phyloP scores from a whole-genome alignment of 768 basidiomycete genomes.

The Tylopilus rubrobrunneus region DNA sequence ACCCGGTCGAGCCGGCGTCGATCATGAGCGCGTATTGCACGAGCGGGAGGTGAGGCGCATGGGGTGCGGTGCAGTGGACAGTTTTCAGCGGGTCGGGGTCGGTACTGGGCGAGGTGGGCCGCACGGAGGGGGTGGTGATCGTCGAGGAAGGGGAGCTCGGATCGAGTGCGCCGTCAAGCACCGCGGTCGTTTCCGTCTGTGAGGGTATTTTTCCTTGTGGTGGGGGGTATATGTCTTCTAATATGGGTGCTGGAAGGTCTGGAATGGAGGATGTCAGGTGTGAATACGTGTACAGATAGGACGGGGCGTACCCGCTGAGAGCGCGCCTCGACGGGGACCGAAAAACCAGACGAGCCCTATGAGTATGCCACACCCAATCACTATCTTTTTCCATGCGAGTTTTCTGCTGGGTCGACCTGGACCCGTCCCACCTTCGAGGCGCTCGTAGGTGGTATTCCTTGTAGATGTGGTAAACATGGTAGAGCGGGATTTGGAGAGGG shows the following conservation, averaged over 20 bases:
- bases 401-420: conserved; percentile 36
- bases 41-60: conserved; percentile 47
- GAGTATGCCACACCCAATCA: conserved; percentile 51
- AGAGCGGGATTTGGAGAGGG: conserved; percentile 1
- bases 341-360: conserved; percentile 65
- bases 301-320: conserved; percentile 19
- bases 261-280: not conserved
- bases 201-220: conserved; percentile 14
- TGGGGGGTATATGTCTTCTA: conserved; percentile 25
- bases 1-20: conserved; percentile 97
- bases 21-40: conserved; percentile 96
- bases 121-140: not conserved
- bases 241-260: conserved; percentile 16
- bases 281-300: not conserved
- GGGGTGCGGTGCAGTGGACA: conserved; percentile 61
- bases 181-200: not conserved
- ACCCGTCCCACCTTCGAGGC: conserved; percentile 60
- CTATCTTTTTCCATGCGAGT: conserved; percentile 64
- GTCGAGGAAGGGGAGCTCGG: conserved; percentile 1
- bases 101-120: conserved; percentile 58
- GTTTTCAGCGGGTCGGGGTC: conserved; percentile 76
- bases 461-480: conserved; percentile 31
- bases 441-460: conserved; percentile 49
- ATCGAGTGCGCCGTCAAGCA: not conserved
- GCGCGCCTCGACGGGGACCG: conserved; percentile 39